Evolutionary conservation across 192 early-diverging fungal genomes (phyloP).

Genomic region (Coemansia sp.): DNA sequence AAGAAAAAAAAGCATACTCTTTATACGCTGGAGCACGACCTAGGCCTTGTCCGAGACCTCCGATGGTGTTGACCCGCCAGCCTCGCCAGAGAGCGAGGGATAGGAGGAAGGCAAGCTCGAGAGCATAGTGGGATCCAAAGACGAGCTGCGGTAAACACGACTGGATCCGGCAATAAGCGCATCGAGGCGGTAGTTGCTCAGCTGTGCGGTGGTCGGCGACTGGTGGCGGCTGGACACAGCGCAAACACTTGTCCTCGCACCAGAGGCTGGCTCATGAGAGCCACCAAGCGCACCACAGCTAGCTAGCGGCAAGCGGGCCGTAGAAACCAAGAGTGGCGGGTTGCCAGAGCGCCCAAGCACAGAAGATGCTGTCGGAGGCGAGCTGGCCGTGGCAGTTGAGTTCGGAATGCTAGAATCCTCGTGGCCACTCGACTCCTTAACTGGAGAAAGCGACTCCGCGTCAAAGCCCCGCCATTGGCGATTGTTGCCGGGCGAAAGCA

Average conservation of each 20-base stretch:
- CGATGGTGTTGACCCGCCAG: not conserved
- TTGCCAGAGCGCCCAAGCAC: not conserved
- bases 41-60: constrained; percentile 10
- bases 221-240: not conserved
- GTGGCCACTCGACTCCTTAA: constrained; percentile 25
- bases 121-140: constrained; percentile 43
- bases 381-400: not conserved
- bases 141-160: constrained; percentile 31
- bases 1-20: not conserved
- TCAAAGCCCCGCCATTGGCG: constrained; percentile 18
- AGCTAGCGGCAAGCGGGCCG: not conserved
- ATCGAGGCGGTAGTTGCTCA: constrained; percentile 37
- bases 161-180: not conserved
- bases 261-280: not conserved
- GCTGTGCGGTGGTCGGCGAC: constrained; percentile 2
- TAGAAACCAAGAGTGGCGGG: not conserved
- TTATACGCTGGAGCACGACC: not conserved
- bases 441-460: constrained; percentile 30
- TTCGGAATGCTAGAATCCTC: constrained; percentile 18
- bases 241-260: not conserved
- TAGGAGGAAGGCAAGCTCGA: constrained; percentile 40
- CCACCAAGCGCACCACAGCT: not conserved
- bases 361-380: not conserved
- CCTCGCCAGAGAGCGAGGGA: constrained; percentile 19
- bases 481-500: not conserved